Evolutionary conservation across 257 asterid genomes (phyloP).

Genomic region (Solanum sejunctum): DNA sequence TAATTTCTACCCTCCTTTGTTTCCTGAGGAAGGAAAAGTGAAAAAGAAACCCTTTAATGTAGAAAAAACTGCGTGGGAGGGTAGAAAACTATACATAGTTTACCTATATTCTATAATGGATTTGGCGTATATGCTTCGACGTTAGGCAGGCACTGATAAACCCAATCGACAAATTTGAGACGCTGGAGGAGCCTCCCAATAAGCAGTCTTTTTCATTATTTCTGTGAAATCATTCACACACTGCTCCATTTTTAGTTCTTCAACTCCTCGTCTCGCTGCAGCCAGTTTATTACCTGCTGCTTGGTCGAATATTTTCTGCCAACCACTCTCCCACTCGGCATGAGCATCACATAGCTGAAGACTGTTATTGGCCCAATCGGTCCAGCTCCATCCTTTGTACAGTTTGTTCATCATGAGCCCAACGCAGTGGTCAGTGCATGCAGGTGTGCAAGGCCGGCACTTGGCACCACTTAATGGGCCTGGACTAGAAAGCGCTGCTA

Average conservation of each 20-base stretch:
- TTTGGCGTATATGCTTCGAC: background rate
- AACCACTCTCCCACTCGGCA: slow-evolving; percentile 59
- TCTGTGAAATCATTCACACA: slow-evolving; percentile 50
- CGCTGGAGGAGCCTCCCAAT: slow-evolving; percentile 56
- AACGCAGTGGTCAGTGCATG: slow-evolving; percentile 50
- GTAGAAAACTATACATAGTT: background rate
- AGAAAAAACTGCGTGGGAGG: background rate
- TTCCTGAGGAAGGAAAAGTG: background rate
- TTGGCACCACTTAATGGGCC: slow-evolving; percentile 84
- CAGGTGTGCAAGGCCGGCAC: slow-evolving; percentile 78
- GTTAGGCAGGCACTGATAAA: background rate
- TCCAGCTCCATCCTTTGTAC: slow-evolving; percentile 73
- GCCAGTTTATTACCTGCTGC: slow-evolving; percentile 43
- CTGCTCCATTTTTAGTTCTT: slow-evolving; percentile 27
- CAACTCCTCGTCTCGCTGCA: slow-evolving; percentile 23
- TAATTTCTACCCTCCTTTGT: background rate
- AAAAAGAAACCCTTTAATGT: background rate
- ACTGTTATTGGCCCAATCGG: slow-evolving; percentile 51
- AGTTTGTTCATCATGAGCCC: slow-evolving; percentile 46
- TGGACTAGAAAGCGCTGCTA: slow-evolving; percentile 59
- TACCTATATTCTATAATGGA: background rate
- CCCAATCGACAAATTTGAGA: slow-evolving; percentile 50
- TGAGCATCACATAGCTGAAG: slow-evolving; percentile 73
- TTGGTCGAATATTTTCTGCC: slow-evolving; percentile 55
- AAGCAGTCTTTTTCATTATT: slow-evolving; percentile 37